phyloP scores from a whole-genome alignment of 2,329 filamentous ascomycete species.

The Scortechinia acanthostroma region DNA sequence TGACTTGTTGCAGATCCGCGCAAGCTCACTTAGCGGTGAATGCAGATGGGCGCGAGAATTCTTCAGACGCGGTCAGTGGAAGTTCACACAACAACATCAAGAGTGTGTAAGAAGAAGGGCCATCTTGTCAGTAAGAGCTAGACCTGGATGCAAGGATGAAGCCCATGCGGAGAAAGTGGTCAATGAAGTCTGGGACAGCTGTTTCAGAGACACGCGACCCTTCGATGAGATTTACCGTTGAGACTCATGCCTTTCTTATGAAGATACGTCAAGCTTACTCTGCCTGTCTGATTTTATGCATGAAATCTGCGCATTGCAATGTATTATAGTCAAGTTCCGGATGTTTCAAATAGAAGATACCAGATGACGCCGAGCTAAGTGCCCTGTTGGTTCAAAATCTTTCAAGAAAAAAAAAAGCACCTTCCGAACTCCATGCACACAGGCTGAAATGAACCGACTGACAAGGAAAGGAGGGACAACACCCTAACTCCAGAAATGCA shows the following conservation, averaged over 20 bases:
- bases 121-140: conserved; percentile 48
- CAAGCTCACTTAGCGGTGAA: conserved; percentile 63
- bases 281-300: not conserved
- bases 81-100: conserved; percentile 64
- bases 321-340: not conserved
- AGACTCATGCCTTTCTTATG: conserved; percentile 4
- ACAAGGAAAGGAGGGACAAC: not conserved
- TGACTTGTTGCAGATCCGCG: conserved; percentile 44
- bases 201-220: conserved; percentile 65
- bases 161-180: conserved; percentile 62
- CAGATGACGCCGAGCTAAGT: too few species aligned
- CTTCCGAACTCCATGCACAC: not conserved
- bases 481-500: not conserved
- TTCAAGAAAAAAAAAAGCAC: not conserved
- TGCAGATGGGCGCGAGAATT: conserved; percentile 67
- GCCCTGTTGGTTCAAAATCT: not conserved
- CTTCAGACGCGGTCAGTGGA: conserved; percentile 60
- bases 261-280: not conserved
- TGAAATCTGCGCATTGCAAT: too few species aligned
- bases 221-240: conserved; percentile 70
- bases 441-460: not conserved
- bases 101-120: conserved; percentile 63
- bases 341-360: not conserved
- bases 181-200: conserved; percentile 73
- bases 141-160: conserved; percentile 59